Evolutionary conservation across 2,329 filamentous ascomycete genomes (phyloP).

Genomic region (Penicillium sp.): DNA sequence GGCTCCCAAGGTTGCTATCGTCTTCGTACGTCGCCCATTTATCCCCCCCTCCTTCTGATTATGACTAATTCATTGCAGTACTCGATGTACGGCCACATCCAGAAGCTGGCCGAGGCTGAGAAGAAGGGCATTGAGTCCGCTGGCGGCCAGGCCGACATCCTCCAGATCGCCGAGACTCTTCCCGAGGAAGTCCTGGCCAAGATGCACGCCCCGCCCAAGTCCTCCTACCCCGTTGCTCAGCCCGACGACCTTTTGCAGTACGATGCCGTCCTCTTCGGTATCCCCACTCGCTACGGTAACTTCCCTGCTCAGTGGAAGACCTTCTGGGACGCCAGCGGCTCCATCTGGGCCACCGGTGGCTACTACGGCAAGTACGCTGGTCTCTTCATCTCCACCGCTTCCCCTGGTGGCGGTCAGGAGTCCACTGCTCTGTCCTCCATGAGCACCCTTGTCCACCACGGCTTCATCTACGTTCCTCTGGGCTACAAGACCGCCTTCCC

Average conservation of each 20-base stretch:
- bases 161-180: conserved; percentile 85
- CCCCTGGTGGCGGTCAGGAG: conserved; percentile 86
- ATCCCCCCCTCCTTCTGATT: conserved; percentile 2
- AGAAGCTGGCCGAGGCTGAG: conserved; percentile 79
- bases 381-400: conserved; percentile 83
- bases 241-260: conserved; percentile 64
- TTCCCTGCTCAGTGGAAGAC: conserved; percentile 93
- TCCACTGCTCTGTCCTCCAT: conserved; percentile 73
- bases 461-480: conserved; percentile 92
- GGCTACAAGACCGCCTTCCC: conserved; percentile 80
- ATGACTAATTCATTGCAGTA: conserved; percentile 56
- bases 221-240: conserved; percentile 61
- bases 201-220: conserved; percentile 83
- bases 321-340: conserved; percentile 80
- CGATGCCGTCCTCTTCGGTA: conserved; percentile 87
- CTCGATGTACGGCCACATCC: conserved; percentile 91
- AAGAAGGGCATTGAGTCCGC: conserved; percentile 84
- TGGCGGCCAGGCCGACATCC: conserved; percentile 76
- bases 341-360: conserved; percentile 72
- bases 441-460: conserved; percentile 87
- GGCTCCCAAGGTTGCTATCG: conserved; percentile 88
- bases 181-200: conserved; percentile 74
- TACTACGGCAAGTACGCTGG: conserved; percentile 87
- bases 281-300: conserved; percentile 94
- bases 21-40: conserved; percentile 61